A percentile compares a stretch with the other conserved stretches of the same genome.
phyloP scores from a whole-genome alignment of 768 basidiomycete species.

The Macrolepiota fuliginosa region DNA sequence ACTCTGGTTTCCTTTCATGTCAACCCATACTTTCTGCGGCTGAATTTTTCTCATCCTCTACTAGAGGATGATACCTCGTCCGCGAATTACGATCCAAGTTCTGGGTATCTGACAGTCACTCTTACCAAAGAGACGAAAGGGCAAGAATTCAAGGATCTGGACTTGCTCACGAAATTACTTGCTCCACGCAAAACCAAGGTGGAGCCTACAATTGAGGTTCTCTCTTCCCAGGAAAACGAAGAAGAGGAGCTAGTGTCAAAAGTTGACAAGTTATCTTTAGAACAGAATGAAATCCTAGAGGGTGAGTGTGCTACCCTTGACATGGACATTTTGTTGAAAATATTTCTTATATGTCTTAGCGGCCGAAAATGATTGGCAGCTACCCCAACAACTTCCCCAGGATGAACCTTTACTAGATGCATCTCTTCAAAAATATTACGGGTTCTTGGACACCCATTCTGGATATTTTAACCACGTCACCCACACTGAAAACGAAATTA shows the following conservation, averaged over 20 bases:
- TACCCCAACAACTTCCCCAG: slow-evolving; percentile 61
- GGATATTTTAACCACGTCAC: slow-evolving; percentile 73
- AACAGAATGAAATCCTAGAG: slow-evolving; percentile 9
- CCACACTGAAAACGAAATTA: slow-evolving; percentile 80
- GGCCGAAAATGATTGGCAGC: slow-evolving; percentile 74
- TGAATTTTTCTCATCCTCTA: slow-evolving; percentile 68
- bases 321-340: background rate
- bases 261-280: slow-evolving; percentile 44
- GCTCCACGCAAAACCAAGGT: slow-evolving; percentile 53
- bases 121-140: slow-evolving; percentile 67
- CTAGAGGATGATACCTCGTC: slow-evolving; percentile 68
- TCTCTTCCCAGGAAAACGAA: slow-evolving; percentile 33
- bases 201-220: slow-evolving; percentile 55
- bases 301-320: background rate
- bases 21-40: slow-evolving; percentile 81
- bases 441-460: slow-evolving; percentile 72
- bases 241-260: slow-evolving; percentile 41
- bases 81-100: slow-evolving; percentile 71
- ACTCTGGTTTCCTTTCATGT: slow-evolving; percentile 70
- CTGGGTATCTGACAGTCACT: slow-evolving; percentile 76
- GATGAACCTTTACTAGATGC: slow-evolving; percentile 35
- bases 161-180: slow-evolving; percentile 73
- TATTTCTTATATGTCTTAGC: slow-evolving; percentile 37
- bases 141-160: slow-evolving; percentile 72
- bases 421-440: slow-evolving; percentile 54